phyloP scores from a whole-genome alignment of 2,329 filamentous ascomycete species.

The Verticillium nonalfalfae region DNA sequence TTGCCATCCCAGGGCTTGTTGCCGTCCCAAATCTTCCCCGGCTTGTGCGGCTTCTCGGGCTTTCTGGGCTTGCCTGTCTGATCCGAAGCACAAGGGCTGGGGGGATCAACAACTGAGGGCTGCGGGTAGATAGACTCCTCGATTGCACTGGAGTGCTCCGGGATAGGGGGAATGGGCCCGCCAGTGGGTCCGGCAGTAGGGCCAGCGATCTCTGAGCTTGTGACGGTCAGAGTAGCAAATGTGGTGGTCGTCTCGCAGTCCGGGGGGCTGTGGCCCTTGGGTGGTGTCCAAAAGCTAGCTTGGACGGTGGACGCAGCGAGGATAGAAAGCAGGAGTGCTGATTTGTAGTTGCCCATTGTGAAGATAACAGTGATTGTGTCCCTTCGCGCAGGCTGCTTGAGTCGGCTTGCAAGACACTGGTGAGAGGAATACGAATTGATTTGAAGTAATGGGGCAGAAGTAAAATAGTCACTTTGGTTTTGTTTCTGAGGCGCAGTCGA shows the following conservation, averaged over 20 bases:
- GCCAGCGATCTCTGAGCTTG: not conserved
- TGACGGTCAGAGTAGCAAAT: not conserved
- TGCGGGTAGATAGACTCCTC: not conserved
- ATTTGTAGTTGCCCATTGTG: not conserved
- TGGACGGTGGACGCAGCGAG: not conserved
- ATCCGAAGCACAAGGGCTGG: not conserved
- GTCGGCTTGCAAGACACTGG: too few species aligned
- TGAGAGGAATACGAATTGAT: too few species aligned
- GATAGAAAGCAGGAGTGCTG: not conserved
- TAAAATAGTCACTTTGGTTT: too few species aligned
- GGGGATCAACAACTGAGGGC: not conserved
- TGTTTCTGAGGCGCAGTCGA: too few species aligned
- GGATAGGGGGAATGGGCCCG: not conserved
- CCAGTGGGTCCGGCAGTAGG: not conserved
- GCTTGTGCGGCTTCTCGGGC: not conserved
- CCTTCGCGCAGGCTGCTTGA: too few species aligned
- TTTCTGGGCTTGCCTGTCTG: not conserved
- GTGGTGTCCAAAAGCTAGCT: not conserved
- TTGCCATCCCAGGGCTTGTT: not conserved
- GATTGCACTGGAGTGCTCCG: not conserved
- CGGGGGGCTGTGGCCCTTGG: not conserved
- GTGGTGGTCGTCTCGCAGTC: not conserved
- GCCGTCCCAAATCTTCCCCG: not conserved
- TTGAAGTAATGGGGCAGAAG: too few species aligned
- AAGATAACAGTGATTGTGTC: not conserved